Evolutionary conservation across 139 green algal species (phyloP), one percentile per base, ranked within the genome.

Genomic region (Tetradesmus lagerheimii): DNA sequence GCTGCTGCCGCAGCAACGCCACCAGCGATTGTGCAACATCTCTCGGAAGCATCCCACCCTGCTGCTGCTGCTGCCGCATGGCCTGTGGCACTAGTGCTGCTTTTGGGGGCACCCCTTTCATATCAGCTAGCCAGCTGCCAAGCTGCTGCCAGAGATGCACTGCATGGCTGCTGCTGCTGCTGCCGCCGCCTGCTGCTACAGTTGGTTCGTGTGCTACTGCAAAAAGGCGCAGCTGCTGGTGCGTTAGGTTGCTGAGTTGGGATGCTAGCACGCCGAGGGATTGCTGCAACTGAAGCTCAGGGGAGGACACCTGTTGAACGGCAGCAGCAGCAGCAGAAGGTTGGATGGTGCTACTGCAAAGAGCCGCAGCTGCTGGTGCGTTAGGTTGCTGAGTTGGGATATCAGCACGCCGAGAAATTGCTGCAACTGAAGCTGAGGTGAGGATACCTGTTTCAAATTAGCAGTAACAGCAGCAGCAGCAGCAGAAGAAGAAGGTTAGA

Each of bases 311-410:
- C 79, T 67, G 43, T 41, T 0, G 38, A 83, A 38, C 35, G 34
- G 43, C 79, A 71, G 79, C 79, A 85, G 79, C 79, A 85, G 79
- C 41, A 71, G 79, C 9, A 71, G 67, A 1, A 83, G 37, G n/a
- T n/a, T n/a, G n/a, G n/a, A n/a, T n/a, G n/a, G n/a, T n/a, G n/a
- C n/a, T n/a, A n/a, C n/a, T n/a, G n/a, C n/a, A 31, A 53, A 53
- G 35, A 4, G 23, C 39, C 15, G 3, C 18, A 35, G 29, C 39
- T 35, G 39, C 78, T 66, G 38, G 39, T 83, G 78, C 78, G 18
- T n/a, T n/a, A n/a, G n/a, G n/a, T n/a, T n/a, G n/a, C n/a, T n/a
- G n/a, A n/a, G n/a, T n/a, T n/a, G n/a, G n/a, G n/a, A n/a, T n/a
- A n/a, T n/a, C n/a, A n/a, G n/a, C n/a, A n/a, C n/a, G n/a, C n/a